Evolutionary conservation across 345 rosid genomes (phyloP).

Genomic region (Noccaea bulbosa): DNA sequence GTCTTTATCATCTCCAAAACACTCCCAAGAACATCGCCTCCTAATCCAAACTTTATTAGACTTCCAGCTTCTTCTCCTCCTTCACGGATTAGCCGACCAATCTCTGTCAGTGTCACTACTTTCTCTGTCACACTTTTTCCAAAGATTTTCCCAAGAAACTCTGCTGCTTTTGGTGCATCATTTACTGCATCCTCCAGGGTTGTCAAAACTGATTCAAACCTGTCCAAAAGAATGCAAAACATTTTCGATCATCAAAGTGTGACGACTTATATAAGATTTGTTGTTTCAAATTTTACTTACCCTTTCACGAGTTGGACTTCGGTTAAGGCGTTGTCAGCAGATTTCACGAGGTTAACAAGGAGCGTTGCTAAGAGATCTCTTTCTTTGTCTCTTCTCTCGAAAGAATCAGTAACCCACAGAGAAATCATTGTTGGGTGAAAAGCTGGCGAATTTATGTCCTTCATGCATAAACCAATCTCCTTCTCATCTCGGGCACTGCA

Average conservation of each 20-base stretch:
- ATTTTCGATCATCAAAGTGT: not conserved
- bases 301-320: slow-evolving; percentile 68
- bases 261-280: not conserved
- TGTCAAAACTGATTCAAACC: slow-evolving; percentile 74
- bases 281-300: slow-evolving; percentile 47
- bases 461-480: slow-evolving; percentile 85
- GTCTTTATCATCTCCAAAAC: slow-evolving; percentile 63
- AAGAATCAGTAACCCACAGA: slow-evolving; percentile 91
- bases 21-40: slow-evolving; percentile 83
- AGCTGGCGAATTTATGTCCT: slow-evolving; percentile 74
- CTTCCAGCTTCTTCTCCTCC: slow-evolving; percentile 84
- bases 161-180: slow-evolving; percentile 93
- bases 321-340: slow-evolving; percentile 56
- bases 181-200: slow-evolving; percentile 85
- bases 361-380: slow-evolving; percentile 84
- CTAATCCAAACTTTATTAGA: slow-evolving; percentile 66
- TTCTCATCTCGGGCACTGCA: slow-evolving; percentile 88
- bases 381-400: slow-evolving; percentile 91
- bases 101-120: slow-evolving; percentile 57
- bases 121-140: slow-evolving; percentile 60
- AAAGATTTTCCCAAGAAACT: slow-evolving; percentile 72
- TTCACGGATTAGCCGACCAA: slow-evolving; percentile 55
- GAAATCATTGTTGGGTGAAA: slow-evolving; percentile 89
- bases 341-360: slow-evolving; percentile 64
- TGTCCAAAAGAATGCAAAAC: slow-evolving; percentile 30